These are phyloP conservation scores for Barbatosphaeria neglecta DNA, from an alignment of 495 filamentous ascomycete genomes.

Conservation along the genomic window DNA sequence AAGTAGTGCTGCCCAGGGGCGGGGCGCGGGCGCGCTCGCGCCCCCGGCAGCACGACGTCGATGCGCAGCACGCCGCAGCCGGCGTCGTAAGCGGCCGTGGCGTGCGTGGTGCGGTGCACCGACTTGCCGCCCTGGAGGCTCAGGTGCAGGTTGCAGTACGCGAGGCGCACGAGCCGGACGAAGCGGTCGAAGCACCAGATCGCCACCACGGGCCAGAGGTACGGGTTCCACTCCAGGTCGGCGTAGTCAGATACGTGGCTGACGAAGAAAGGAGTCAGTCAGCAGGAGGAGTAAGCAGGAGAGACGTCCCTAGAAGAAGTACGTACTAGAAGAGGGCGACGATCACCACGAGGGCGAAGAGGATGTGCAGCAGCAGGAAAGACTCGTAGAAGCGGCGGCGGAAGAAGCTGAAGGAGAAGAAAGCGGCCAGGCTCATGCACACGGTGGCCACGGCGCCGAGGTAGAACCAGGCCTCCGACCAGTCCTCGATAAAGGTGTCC, in stretches of 20 bases:
- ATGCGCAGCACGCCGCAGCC: constrained; percentile 40
- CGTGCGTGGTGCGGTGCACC: constrained; percentile 18
- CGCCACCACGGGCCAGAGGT: constrained; percentile 24
- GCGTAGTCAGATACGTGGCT: constrained; percentile 36
- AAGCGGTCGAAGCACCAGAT: constrained; percentile 35
- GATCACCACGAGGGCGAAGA: constrained; percentile 20
- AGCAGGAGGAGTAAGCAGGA: constrained; percentile 26
- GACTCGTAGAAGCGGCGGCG: constrained; percentile 24
- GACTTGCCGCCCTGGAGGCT: constrained; percentile 4
- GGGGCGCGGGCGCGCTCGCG: constrained; percentile 18
- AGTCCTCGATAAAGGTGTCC: constrained; percentile 3
- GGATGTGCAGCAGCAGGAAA: constrained; percentile 28
- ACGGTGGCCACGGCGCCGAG: constrained; percentile 12
- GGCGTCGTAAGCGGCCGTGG: constrained; percentile 28
- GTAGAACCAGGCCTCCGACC: constrained; percentile 2
- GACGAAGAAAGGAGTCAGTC: constrained; percentile 22
- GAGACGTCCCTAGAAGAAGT: neutral
- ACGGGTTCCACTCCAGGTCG: constrained; percentile 27
- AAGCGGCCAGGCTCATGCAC: constrained; percentile 10
- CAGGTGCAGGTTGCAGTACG: constrained; percentile 30
- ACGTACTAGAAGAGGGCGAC: constrained; percentile 28
- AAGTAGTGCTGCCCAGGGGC: constrained; percentile 45
- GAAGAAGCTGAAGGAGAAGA: constrained; percentile 14
- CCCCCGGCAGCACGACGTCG: constrained; percentile 23
- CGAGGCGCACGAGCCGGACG: constrained; percentile 25